Conservation (phyloP, 345 rosid species). For the Fremontodendron californicum region DNA sequence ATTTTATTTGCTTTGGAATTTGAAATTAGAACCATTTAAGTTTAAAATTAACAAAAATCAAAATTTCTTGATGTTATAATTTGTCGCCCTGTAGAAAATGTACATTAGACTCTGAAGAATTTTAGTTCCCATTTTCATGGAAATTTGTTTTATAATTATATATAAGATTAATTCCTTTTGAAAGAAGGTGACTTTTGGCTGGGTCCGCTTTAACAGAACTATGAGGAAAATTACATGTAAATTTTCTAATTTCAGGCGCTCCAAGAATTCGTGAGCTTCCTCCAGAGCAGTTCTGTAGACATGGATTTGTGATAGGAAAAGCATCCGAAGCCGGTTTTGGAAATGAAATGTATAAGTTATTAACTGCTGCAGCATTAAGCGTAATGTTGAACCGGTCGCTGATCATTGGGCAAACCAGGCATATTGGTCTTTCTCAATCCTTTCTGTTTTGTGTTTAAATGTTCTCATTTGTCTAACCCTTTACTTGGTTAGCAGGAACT, state of each 20-base stretch:
- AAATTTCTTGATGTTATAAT: not conserved
- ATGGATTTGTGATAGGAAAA: slow-evolving; percentile 82
- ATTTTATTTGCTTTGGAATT: not conserved
- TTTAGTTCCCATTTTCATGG: not conserved
- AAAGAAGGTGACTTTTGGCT: not conserved
- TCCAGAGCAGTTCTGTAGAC: slow-evolving; percentile 76
- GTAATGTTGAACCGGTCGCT: slow-evolving; percentile 89
- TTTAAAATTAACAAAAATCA: not conserved
- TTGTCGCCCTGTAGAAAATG: not conserved
- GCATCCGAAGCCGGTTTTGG: slow-evolving; percentile 98
- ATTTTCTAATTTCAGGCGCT: slow-evolving; percentile 49
- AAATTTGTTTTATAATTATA: not conserved
- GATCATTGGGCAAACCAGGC: slow-evolving; percentile 99
- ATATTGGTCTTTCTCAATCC: slow-evolving; percentile 97
- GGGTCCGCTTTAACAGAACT: not conserved
- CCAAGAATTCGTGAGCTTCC: slow-evolving; percentile 62
- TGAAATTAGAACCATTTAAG: not conserved
- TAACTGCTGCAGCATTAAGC: slow-evolving; percentile 86
- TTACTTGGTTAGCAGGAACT: not conserved
- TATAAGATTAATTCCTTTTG: not conserved
- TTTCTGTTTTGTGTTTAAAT: slow-evolving; percentile 36
- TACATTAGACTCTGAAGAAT: not conserved
- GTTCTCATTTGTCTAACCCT: not conserved
- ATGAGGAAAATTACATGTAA: not conserved
- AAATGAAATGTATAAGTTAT: slow-evolving; percentile 94